These are phyloP conservation scores for Agrocybe pediades DNA, from an alignment of 768 basidiomycete genomes.

Conservation along the genomic window DNA sequence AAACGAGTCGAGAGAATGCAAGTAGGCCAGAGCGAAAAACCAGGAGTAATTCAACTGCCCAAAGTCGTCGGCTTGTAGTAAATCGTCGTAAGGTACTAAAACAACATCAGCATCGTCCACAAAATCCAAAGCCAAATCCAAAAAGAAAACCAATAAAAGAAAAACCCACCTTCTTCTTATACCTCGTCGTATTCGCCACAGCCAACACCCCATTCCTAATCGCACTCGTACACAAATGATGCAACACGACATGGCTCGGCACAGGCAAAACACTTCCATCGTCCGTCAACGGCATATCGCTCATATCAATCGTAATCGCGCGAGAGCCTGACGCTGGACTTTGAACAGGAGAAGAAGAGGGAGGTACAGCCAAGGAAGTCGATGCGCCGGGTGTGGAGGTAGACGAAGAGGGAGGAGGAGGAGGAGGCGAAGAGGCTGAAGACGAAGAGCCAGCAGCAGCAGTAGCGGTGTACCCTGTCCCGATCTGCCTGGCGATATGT, in stretches of 20 bases:
- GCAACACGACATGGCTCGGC: conserved; percentile 91
- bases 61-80: conserved; percentile 36
- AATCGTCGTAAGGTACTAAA: conserved; percentile 82
- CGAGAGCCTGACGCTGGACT: conserved; percentile 26
- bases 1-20: too few species aligned
- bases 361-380: conserved; percentile 1
- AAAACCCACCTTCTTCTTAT: conserved; percentile 79
- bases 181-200: conserved; percentile 89
- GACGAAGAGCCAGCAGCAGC: not conserved
- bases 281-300: conserved; percentile 60
- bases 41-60: not conserved
- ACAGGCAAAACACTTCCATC: conserved; percentile 91
- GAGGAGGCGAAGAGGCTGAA: not conserved
- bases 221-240: conserved; percentile 93
- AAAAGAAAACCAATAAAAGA: conserved; percentile 1
- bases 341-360: not conserved
- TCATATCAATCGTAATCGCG: conserved; percentile 34
- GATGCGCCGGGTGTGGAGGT: not conserved
- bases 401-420: not conserved
- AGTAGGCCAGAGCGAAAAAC: not conserved
- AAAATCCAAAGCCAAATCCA: not conserved
- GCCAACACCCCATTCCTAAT: conserved; percentile 93
- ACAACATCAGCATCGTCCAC: not conserved
- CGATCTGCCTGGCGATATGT: not conserved
- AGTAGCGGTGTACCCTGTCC: not conserved